Evolutionary conservation across 768 basidiomycete genomes (phyloP).

Genomic region (Erythrobasidium yunnanense): DNA sequence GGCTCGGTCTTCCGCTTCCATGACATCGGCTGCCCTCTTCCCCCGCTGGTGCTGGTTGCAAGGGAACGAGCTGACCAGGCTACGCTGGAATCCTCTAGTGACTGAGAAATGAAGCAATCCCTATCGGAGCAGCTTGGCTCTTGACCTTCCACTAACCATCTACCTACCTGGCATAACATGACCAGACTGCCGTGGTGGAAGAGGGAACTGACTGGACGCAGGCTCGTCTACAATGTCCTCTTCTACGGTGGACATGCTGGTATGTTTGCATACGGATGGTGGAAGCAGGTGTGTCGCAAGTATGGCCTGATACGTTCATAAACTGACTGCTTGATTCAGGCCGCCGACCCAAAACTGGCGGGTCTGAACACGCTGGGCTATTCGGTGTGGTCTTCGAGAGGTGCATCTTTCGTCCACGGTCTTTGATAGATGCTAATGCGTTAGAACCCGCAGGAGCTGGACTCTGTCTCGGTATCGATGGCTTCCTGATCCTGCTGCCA

Average conservation of each 20-base stretch:
- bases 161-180: too few relatives aligned
- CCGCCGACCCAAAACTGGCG: constrained; percentile 53
- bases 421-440: neutral
- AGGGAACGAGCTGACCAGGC: too few relatives aligned
- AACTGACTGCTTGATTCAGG: constrained; percentile 44
- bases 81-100: too few relatives aligned
- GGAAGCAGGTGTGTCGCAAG: too few relatives aligned
- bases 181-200: too few relatives aligned
- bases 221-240: constrained; percentile 38
- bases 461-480: constrained; percentile 76
- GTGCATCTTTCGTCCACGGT: neutral
- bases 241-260: constrained; percentile 69
- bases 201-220: constrained; percentile 36
- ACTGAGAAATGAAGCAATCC: too few relatives aligned
- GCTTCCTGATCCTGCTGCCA: constrained; percentile 68
- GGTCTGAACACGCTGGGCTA: constrained; percentile 67
- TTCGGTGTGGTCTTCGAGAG: constrained; percentile 77
- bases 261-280: constrained; percentile 73
- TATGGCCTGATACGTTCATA: neutral
- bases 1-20: too few relatives aligned
- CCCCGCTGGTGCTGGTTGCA: too few relatives aligned
- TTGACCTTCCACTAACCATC: too few relatives aligned
- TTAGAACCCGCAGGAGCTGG: constrained; percentile 57
- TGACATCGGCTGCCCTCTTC: too few relatives aligned
- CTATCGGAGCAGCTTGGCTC: too few relatives aligned